Percentiles rank a stretch among this genome's conserved stretches.
Evolutionary conservation across 1,284 basidiomycete genomes (phyloP).

Genomic region (Tylopilus sp.): DNA sequence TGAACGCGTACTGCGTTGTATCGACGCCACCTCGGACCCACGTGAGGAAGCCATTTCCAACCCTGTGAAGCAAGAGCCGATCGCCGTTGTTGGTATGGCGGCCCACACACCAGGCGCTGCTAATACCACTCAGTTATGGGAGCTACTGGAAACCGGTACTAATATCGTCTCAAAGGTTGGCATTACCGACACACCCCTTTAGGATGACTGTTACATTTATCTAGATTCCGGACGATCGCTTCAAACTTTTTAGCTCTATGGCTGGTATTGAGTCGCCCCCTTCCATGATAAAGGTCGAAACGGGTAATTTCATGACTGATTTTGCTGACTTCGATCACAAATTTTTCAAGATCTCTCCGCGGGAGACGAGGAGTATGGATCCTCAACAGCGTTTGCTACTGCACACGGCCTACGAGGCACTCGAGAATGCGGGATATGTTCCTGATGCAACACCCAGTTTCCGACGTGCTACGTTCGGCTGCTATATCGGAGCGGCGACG

Average conservation of each 20-base stretch:
- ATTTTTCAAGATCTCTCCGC: constrained; percentile 69
- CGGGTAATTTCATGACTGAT: constrained; percentile 61
- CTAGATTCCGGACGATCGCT: constrained; percentile 60
- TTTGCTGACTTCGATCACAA: constrained; percentile 60
- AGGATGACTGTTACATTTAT: constrained; percentile 4
- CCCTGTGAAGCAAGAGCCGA: constrained; percentile 43
- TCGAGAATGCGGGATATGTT: constrained; percentile 68
- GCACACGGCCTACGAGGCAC: constrained; percentile 60
- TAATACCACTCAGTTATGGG: constrained; percentile 50
- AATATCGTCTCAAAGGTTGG: constrained; percentile 58
- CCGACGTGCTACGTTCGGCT: constrained; percentile 53
- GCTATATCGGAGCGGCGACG: constrained; percentile 64
- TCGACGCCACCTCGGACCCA: constrained; percentile 32
- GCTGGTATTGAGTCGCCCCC: constrained; percentile 20
- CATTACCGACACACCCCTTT: neutral
- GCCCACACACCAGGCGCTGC: constrained; percentile 59
- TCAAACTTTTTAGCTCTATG: constrained; percentile 43
- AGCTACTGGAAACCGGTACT: constrained; percentile 51
- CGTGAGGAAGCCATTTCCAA: neutral
- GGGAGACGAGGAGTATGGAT: constrained; percentile 70
- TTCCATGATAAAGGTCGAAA: constrained; percentile 48
- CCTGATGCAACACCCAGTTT: constrained; percentile 52
- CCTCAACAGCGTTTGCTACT: constrained; percentile 69
- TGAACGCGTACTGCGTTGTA: constrained; percentile 18
- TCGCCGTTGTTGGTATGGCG: constrained; percentile 71